Percentiles rank a stretch among this genome's conserved stretches.
Evolutionary conservation across 2,329 filamentous ascomycete genomes (phyloP).

Genomic region (Madurella fahalii): DNA sequence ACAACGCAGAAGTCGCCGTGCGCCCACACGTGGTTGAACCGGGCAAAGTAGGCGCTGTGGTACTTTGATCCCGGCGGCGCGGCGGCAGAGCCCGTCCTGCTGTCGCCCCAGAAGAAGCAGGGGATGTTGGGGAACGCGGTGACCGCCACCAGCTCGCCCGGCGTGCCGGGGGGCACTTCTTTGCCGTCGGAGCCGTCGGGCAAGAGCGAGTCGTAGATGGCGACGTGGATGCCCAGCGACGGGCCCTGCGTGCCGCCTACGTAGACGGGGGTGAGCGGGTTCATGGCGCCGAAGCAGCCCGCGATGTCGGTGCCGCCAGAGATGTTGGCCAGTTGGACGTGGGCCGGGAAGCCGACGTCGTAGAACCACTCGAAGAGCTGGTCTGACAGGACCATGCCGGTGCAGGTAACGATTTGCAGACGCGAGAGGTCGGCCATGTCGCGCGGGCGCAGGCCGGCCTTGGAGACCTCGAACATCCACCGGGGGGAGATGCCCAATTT

Average conservation of each 20-base stretch:
- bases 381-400: constrained; percentile 78
- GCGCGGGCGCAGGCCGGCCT: constrained; percentile 57
- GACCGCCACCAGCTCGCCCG: constrained; percentile 72
- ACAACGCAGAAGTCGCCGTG: constrained; percentile 76
- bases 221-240: constrained; percentile 47
- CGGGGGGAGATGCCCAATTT: constrained; percentile 71
- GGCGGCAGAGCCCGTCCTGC: constrained; percentile 22
- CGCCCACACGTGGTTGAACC: constrained; percentile 68
- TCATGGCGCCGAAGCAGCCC: constrained; percentile 59
- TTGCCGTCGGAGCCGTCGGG: constrained; percentile 41
- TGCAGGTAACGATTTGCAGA: constrained; percentile 62
- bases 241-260: constrained; percentile 51
- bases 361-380: constrained; percentile 77
- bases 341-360: constrained; percentile 63
- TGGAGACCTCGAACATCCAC: constrained; percentile 70
- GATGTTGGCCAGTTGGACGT: constrained; percentile 67
- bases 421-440: constrained; percentile 58
- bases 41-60: constrained; percentile 56
- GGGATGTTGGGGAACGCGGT: constrained; percentile 73
- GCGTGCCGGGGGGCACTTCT: constrained; percentile 52
- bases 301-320: constrained; percentile 74
- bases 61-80: constrained; percentile 53
- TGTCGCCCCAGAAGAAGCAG: constrained; percentile 59
- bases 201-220: constrained; percentile 61
- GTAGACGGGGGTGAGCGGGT: constrained; percentile 64